Evolutionary conservation across 78 protist genomes (phyloP).

Genomic region (Pigoraptor vietnamica): DNA sequence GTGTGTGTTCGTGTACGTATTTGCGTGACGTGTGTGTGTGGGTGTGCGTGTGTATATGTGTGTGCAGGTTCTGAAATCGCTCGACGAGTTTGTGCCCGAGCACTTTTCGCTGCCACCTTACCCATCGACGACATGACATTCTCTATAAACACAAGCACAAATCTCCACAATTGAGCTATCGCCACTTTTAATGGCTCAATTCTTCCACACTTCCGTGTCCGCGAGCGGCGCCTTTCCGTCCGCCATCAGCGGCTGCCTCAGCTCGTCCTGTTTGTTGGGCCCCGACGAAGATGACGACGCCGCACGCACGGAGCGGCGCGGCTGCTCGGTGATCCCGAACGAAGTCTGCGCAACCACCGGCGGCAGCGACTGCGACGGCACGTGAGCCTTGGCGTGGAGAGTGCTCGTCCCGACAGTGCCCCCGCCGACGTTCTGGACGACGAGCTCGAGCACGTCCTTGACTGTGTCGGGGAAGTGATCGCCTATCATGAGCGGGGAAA

Average conservation of each 20-base stretch:
- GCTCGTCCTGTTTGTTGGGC: background rate
- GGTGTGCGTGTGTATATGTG: background rate
- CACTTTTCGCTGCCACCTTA: background rate
- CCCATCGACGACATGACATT: background rate
- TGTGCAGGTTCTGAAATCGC: background rate
- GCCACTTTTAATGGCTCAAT: background rate
- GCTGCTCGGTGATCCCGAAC: background rate
- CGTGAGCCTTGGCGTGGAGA: background rate
- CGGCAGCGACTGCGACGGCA: background rate
- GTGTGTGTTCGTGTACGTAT: background rate
- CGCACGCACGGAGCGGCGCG: background rate
- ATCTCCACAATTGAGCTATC: background rate
- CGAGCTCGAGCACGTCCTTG: background rate
- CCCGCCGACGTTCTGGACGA: background rate
- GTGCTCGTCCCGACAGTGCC: background rate
- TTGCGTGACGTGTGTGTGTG: background rate
- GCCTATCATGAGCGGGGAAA: background rate
- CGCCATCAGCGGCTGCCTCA: background rate
- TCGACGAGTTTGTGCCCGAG: background rate
- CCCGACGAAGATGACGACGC: background rate
- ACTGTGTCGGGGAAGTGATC: background rate
- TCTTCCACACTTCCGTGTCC: background rate
- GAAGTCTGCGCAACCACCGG: background rate
- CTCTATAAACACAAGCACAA: background rate
- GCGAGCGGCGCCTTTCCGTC: no score